Conservation (phyloP, 352 stramenopile genomes). For the Hyaloperonospora brassicae region DNA sequence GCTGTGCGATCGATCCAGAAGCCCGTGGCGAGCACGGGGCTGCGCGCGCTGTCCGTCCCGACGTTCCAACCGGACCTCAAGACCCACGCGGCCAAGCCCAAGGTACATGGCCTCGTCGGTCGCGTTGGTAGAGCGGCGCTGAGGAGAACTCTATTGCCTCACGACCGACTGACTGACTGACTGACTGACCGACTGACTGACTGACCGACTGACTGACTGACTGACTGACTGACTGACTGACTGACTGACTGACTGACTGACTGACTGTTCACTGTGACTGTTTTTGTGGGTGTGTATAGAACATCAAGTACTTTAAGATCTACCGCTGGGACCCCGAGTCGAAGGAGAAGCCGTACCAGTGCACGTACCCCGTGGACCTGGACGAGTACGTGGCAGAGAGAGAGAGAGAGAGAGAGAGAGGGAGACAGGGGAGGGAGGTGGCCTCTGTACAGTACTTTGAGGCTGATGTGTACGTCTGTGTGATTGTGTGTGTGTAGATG, state of each 20-base stretch:
- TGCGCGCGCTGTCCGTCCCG: conserved; percentile 50
- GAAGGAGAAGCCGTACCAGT: conserved; percentile 91
- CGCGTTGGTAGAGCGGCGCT: too few relatives aligned
- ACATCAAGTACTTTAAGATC: conserved; percentile 99
- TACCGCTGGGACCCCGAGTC: conserved; percentile 97
- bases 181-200: too few relatives aligned
- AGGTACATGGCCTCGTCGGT: conserved; percentile 32
- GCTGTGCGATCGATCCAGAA: conserved; percentile 27
- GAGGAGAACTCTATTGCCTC: too few relatives aligned
- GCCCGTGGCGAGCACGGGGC: conserved; percentile 30
- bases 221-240: too few relatives aligned
- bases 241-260: too few relatives aligned
- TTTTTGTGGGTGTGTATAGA: conserved; percentile 35
- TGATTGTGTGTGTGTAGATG: conserved; percentile 42
- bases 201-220: too few relatives aligned
- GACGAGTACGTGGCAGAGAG: conserved; percentile 82
- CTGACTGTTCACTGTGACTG: not conserved
- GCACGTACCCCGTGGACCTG: conserved; percentile 96
- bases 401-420: not conserved
- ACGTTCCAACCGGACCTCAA: conserved; percentile 60
- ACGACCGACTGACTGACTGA: too few relatives aligned
- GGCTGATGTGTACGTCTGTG: conserved; percentile 3
- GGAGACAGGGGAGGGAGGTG: not conserved
- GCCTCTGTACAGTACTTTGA: not conserved
- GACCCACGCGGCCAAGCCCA: conserved; percentile 59